Percentiles rank a stretch among this genome's conserved stretches.
Conservation (phyloP, 164 flowering plant species). For the Chloranthus sessilifolius region DNA sequence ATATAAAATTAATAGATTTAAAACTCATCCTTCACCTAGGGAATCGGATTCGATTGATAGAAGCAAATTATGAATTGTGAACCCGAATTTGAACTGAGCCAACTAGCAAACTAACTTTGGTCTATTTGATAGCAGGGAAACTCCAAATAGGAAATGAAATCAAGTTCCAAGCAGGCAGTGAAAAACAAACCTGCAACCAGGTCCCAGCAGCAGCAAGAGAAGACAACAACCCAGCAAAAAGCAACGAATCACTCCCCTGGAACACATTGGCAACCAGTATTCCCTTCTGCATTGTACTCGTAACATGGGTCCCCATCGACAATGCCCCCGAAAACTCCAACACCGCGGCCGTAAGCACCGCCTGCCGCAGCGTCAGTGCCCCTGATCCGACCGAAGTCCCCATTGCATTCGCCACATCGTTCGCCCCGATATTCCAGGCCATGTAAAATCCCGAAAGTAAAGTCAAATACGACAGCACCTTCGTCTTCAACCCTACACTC, state of each 20-base stretch:
- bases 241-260: conserved; percentile 75
- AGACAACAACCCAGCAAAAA: conserved; percentile 89
- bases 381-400: conserved; percentile 97
- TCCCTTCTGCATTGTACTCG: conserved; percentile 97
- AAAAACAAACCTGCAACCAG: conserved; percentile 99
- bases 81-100: no score
- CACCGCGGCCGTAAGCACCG: conserved; percentile 83
- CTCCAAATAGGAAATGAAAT: no score
- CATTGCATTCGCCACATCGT: conserved; percentile 98
- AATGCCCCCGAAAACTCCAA: conserved; percentile 93
- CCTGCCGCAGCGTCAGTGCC: conserved; percentile 80
- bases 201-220: conserved; percentile 97
- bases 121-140: no score
- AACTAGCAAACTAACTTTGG: no score
- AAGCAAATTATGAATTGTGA: no score
- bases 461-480: conserved; percentile 58
- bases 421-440: conserved; percentile 99
- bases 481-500: conserved; percentile 56
- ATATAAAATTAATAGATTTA: no score
- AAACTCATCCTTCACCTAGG: no score
- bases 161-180: no score
- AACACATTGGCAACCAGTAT: conserved; percentile 82
- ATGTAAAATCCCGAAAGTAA: conserved; percentile 82
- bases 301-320: conserved; percentile 89
- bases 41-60: no score